A percentile compares a stretch with the other conserved stretches of the same genome.
These are phyloP conservation scores for Xylariaceae sp. DNA, from an alignment of 2,329 filamentous ascomycete genomes.

Conservation along the genomic window DNA sequence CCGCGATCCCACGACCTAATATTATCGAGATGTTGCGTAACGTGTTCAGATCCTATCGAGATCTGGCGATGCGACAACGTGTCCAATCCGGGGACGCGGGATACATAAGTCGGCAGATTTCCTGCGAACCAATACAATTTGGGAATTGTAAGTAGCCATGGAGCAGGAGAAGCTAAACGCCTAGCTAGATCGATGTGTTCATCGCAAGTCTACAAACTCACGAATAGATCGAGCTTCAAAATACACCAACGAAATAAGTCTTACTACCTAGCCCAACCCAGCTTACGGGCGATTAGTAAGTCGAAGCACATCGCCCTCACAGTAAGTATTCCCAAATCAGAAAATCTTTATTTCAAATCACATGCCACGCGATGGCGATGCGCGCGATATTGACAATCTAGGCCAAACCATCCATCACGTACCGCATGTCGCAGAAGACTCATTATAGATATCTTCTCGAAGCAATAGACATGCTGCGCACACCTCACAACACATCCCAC, in stretches of 20 bases:
- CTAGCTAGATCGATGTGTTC: too few species aligned
- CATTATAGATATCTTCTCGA: constrained; percentile 1
- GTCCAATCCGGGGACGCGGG: constrained; percentile 10
- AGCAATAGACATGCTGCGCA: constrained; percentile 15
- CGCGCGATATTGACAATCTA: neutral
- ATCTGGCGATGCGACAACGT: constrained; percentile 14
- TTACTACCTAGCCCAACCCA: too few species aligned
- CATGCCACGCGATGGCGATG: neutral
- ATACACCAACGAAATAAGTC: too few species aligned
- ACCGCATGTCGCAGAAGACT: neutral
- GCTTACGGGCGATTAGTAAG: too few species aligned
- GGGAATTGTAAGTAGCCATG: neutral
- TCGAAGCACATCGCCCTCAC: neutral
- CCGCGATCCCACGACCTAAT: neutral
- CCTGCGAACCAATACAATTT: neutral
- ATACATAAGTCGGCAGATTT: neutral
- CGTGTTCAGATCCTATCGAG: constrained; percentile 15
- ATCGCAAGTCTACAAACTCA: too few species aligned
- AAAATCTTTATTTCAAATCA: neutral
- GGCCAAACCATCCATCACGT: neutral
- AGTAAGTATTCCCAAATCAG: neutral
- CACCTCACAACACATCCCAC: constrained; percentile 22
- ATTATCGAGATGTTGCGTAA: constrained; percentile 9
- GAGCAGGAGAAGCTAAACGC: neutral
- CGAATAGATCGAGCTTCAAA: too few species aligned